Base-by-base conservation (phyloP, 148 eudicot genomes). In the Vaccinium vitisidaea region DNA sequence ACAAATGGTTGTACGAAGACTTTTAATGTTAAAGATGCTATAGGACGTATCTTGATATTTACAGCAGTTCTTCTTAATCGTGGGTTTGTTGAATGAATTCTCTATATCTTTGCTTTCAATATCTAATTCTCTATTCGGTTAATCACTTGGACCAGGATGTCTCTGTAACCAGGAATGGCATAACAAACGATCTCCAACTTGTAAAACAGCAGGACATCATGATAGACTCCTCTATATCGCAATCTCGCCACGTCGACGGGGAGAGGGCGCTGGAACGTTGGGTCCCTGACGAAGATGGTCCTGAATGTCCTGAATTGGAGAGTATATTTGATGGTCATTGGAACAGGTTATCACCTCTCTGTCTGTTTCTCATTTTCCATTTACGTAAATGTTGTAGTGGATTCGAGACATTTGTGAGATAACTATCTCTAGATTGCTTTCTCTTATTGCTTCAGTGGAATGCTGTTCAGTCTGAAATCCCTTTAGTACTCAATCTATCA, bases 191-290 rank as follows among this genome's bases (percentile, higher is more conserved):
- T 86, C 86, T 88, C 75, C 94, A 87, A 85, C 87, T 56, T 85
- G 92, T 89, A 76, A 92, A 87, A 74, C 94, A 87, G 86, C 92
- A 90, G 80, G 99, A 95, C 74, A 90, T 97, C 83, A 86, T 97
- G 96, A 80, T 92, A 89, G 98, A 97, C 86, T 95, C 99, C n/a
- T 86, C 80, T 89, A 95, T 97, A 86, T 94, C 99, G 49, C 94
- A 91, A 77, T 91, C 96, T 86, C 93, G 94, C 53, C 93, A 91
- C 78, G 90, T 87, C 77, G 96, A 93, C 25, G 86, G 74, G 84
- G 98, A 89, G 86, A 91, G 99, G 88, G 95, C 93, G 88, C 87
- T 97, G 87, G 96, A 81, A 86, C 98, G 89, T 53, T 97, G 99
- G 99, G 88, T 93, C 83, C 99, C 99, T 74, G 98, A 95, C 84